Evolutionary conservation across 2,329 filamentous ascomycete genomes (phyloP).

Genomic region (Paecilomyces niveus): DNA sequence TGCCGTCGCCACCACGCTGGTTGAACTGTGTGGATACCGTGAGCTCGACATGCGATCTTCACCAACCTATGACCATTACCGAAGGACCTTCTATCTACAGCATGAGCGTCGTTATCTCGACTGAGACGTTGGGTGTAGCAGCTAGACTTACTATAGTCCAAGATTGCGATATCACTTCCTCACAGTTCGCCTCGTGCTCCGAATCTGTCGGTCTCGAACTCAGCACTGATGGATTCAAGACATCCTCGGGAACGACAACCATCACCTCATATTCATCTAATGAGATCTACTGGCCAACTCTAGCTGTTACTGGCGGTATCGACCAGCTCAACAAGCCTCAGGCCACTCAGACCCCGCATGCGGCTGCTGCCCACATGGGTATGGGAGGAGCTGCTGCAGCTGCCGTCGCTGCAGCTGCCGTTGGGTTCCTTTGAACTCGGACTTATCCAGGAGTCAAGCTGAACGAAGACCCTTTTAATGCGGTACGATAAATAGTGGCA

Average conservation of each 20-base stretch:
- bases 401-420: constrained; percentile 31
- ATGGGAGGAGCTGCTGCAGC: constrained; percentile 16
- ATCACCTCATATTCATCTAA: constrained; percentile 1
- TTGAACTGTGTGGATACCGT: constrained; percentile 4
- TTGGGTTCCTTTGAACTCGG: not conserved
- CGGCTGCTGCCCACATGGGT: constrained; percentile 5
- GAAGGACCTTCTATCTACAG: constrained; percentile 14
- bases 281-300: constrained; percentile 7
- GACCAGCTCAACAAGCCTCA: constrained; percentile 10
- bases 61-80: constrained; percentile 10
- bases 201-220: constrained; percentile 1
- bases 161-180: constrained; percentile 12
- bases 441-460: not conserved
- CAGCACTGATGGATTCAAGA: not conserved
- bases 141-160: constrained; percentile 5
- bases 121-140: constrained; percentile 1
- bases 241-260: constrained; percentile 3
- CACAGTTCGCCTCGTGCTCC: constrained; percentile 9
- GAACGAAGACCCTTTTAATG: not conserved
- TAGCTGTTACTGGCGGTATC: constrained; percentile 11
- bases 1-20: constrained; percentile 11
- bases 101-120: constrained; percentile 6
- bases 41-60: constrained; percentile 3
- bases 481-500: not conserved
- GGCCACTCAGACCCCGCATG: constrained; percentile 5